phyloP scores from a whole-genome alignment of 2,329 filamentous ascomycete species.

The Dactylellina cionopaga region DNA sequence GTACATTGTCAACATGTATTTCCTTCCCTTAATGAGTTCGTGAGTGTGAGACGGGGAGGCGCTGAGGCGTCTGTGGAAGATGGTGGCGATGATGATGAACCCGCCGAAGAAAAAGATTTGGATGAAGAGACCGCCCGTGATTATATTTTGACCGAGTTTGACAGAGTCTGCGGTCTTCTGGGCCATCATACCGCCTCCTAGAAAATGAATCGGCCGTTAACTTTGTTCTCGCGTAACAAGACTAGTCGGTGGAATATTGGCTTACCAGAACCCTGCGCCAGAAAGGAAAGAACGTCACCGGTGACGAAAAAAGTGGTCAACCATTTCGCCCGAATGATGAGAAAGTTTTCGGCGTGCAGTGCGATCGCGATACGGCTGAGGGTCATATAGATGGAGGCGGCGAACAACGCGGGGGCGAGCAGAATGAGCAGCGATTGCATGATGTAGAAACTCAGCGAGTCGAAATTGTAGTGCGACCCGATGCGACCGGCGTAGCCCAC shows the following conservation, averaged over 20 bases:
- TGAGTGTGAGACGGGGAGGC: constrained; percentile 7
- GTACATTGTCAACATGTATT: constrained; percentile 61
- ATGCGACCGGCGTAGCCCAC: constrained; percentile 62
- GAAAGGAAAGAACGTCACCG: constrained; percentile 67
- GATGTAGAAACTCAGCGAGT: constrained; percentile 61
- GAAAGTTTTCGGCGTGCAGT: constrained; percentile 61
- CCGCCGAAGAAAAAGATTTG: constrained; percentile 70
- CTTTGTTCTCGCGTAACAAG: neutral
- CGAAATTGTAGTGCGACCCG: constrained; percentile 55
- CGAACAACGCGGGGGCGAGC: constrained; percentile 65
- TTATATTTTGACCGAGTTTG: constrained; percentile 65
- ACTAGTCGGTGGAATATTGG: neutral
- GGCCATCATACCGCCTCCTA: constrained; percentile 60
- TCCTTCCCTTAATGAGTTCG: constrained; percentile 28
- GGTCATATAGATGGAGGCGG: constrained; percentile 67
- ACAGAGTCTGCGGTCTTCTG: constrained; percentile 56
- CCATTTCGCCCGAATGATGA: constrained; percentile 62
- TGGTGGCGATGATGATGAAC: constrained; percentile 65
- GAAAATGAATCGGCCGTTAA: neutral
- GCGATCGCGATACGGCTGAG: constrained; percentile 60
- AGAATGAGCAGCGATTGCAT: constrained; percentile 64
- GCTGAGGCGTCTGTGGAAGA: constrained; percentile 63
- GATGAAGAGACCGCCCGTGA: constrained; percentile 68
- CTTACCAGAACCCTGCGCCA: constrained; percentile 62
- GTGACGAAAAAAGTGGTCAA: constrained; percentile 68